These are phyloP conservation scores for Monosporascus sp. DNA, from an alignment of 2,329 filamentous ascomycete genomes.

Conservation along the genomic window DNA sequence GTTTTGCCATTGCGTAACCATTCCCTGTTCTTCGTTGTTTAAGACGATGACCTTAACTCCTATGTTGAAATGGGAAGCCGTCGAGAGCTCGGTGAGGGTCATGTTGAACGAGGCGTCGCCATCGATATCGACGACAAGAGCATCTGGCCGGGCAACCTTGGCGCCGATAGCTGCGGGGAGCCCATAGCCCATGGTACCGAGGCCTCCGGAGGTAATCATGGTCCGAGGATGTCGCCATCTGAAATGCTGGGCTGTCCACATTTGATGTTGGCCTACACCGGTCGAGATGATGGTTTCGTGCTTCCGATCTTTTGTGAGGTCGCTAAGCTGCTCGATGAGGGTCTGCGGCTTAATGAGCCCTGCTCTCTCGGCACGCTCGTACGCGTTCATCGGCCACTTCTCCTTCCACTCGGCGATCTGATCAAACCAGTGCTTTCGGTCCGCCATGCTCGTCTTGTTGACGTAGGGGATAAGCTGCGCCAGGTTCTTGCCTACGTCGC, in stretches of 20 bases:
- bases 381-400: conserved; percentile 79
- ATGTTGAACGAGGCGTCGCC: conserved; percentile 99
- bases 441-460: conserved; percentile 52
- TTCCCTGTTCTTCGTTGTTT: conserved; percentile 97
- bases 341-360: conserved; percentile 92
- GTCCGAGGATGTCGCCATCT: conserved; percentile 86
- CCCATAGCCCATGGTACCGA: conserved; percentile 94
- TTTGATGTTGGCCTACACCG: conserved; percentile 96
- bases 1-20: conserved; percentile 98
- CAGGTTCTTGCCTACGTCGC: conserved; percentile 81
- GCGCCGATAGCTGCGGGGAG: conserved; percentile 92
- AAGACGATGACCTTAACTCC: conserved; percentile 90
- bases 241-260: conserved; percentile 72
- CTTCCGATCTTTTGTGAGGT: conserved; percentile 75
- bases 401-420: conserved; percentile 90
- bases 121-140: conserved; percentile 91
- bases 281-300: conserved; percentile 83
- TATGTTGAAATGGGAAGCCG: conserved; percentile 92
- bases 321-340: conserved; percentile 83
- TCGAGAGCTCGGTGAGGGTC: conserved; percentile 93
- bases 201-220: conserved; percentile 94
- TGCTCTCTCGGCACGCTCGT: conserved; percentile 70
- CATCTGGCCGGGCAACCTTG: conserved; percentile 77
- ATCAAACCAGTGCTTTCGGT: conserved; percentile 79
- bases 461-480: conserved; percentile 69